Base-by-base conservation (phyloP, 108 stramenopile genomes). In the Fragilariopsis cylindrus region DNA sequence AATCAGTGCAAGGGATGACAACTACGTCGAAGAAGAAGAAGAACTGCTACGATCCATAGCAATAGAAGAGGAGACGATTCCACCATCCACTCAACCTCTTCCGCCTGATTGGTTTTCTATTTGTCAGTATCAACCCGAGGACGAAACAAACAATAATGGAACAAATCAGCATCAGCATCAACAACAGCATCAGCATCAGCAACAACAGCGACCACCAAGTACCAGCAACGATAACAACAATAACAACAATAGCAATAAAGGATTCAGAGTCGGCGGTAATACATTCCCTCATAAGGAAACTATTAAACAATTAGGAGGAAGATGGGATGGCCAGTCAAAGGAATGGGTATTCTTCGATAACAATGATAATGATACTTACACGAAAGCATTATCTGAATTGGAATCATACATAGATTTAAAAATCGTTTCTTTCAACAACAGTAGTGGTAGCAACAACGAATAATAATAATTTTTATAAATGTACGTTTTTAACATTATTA, bases 341-440 rank as follows among this genome's bases (percentile, higher is more conserved):
- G 62, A 63, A 41, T 63, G 62, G 62, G 62, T 63, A 9, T 63
- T 63, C 19, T 44, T 42, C 43, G 62, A 63, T n/a, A 41, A 43
- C 62, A 5, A 9, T 16, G 16, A 3, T 13, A 30, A 30, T 30
- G 30, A 30, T 30, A 30, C 30, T 30, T 30, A 30, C 30, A 30
- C 30, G 30, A 30, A 30, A 30, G 30, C 30, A 30, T n/a, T 45
- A 41, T 63, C 62, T 3, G 45, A 63, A 63, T n/a, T 63, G 42
- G 43, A 63, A 47, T 63, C 62, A 42, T 63, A 43, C 15, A 4
- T n/a, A 3, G 62, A 63, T 63, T 44, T 63, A n/a, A 40, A 41
- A 7, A 43, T 63, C 46, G 62, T 63, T 9, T 60, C 41, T 30
- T 7, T 30, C 30, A 30, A 30, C 30, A 30, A 30, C 2, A 56